Evolutionary conservation across 345 rosid species (phyloP), one percentile per base, ranked within the genome.

Genomic region (Fremontodendron californicum): DNA sequence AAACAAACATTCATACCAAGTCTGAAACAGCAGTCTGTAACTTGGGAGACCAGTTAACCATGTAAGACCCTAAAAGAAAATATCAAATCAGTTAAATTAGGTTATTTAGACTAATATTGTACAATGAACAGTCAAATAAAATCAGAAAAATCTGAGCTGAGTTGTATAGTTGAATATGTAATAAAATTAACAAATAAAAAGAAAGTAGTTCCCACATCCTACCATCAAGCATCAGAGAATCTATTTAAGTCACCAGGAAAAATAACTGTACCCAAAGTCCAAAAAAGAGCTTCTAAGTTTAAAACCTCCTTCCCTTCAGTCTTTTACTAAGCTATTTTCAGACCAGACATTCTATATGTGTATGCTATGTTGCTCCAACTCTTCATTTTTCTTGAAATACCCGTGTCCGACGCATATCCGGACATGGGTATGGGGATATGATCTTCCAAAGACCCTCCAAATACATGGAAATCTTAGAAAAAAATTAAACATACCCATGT

Each of bases 11-110:
- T 76, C 88, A 84, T 84, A 95, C 99, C 93, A 95, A 84, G 82
- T 95, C 99, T 74, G 99, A 95, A 83, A 95, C 99, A 27, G 99
- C 99, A 77, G 99, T 95, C 88, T 95, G 99, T 78, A 95, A 87
- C 84, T 87, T 91, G 45, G 99, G 99, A 61, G 99, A 95, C 99
- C 99, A 95, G 85, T 95, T 95, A 84, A 95, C 99, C 94, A 95
- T 85, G 89, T 95, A 95, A 77, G 98, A 91, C 62, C 99, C 99
- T 95, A 85, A 63, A 85, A 87, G 71, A 78, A 63, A 66, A 76
- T 13, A 71, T 39, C 43, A 73, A 70, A 27, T 62, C 76, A 72
- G 29, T 74, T 25, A 52, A 45, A 46, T 37, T 31, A 49, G 29
- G 27, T 49, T 68, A 25, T 27, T 49, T 49, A 49, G 16, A 49